These are phyloP conservation scores for Pichia sp. DNA, from an alignment of 1,139 yeast genomes.

Conservation along the genomic window DNA sequence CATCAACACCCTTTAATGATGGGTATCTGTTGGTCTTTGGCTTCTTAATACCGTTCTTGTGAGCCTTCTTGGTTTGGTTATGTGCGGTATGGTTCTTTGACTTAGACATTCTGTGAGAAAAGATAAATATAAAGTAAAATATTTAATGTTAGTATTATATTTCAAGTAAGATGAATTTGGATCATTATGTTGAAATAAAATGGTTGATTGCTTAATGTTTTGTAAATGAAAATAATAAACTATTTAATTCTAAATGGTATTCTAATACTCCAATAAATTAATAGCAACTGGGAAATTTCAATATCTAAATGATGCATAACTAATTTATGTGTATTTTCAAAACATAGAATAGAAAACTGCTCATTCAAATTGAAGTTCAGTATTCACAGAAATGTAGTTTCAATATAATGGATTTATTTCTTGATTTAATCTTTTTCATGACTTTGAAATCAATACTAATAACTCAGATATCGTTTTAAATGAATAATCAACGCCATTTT, in stretches of 20 bases:
- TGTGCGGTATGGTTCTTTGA: slow-evolving; percentile 99
- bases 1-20: slow-evolving; percentile 96
- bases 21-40: slow-evolving; percentile 97
- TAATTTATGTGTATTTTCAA: no score
- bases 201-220: no score
- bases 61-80: slow-evolving; percentile 99
- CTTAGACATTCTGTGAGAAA: slow-evolving; percentile 63
- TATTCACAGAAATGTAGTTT: not conserved
- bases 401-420: not conserved
- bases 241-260: no score
- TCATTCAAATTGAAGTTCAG: no score
- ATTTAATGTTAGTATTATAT: slow-evolving; percentile 7
- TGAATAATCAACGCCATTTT: not conserved
- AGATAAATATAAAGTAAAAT: not conserved
- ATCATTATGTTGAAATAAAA: no score
- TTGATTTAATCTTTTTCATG: not conserved
- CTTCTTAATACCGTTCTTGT: slow-evolving; percentile 99
- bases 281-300: no score
- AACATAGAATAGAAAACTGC: no score
- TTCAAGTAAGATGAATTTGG: not conserved
- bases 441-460: not conserved
- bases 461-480: not conserved
- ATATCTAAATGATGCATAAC: no score
- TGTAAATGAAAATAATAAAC: no score
- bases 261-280: no score